A percentile compares a stretch with the other conserved stretches of the same genome.
These are phyloP conservation scores for Pseudonectria buxi DNA, from an alignment of 2,329 filamentous ascomycete genomes.

Conservation along the genomic window DNA sequence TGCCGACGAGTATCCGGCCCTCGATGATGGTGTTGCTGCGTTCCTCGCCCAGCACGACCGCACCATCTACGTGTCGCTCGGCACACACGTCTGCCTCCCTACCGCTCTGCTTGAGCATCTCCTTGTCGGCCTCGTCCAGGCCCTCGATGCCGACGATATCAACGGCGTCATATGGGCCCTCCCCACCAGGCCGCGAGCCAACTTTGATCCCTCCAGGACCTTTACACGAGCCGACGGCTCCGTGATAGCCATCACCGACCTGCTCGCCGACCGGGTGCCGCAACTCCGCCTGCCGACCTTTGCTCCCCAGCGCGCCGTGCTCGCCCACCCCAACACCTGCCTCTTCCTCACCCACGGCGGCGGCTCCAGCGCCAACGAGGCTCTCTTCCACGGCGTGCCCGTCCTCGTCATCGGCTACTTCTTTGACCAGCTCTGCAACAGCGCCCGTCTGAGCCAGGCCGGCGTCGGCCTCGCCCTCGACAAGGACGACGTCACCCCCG, in stretches of 20 bases:
- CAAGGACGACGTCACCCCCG: constrained; percentile 29
- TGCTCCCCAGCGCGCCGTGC: constrained; percentile 34
- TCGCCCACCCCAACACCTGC: constrained; percentile 26
- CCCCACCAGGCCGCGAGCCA: constrained; percentile 16
- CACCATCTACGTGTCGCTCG: constrained; percentile 35
- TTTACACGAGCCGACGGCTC: constrained; percentile 9
- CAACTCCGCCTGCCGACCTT: constrained; percentile 28
- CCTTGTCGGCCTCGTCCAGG: constrained; percentile 23
- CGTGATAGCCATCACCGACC: constrained; percentile 2
- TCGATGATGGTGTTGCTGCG: constrained; percentile 17
- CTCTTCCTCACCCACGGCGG: constrained; percentile 38
- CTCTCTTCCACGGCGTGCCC: constrained; percentile 31
- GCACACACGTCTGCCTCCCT: constrained; percentile 33
- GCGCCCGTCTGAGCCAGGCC: constrained; percentile 25
- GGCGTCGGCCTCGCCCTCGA: constrained; percentile 31
- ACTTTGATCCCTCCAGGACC: constrained; percentile 13
- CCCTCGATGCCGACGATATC: constrained; percentile 21
- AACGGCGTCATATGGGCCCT: constrained; percentile 36
- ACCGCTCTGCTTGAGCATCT: constrained; percentile 25
- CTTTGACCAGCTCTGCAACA: constrained; percentile 36
- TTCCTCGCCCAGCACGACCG: constrained; percentile 27
- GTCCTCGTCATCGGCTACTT: constrained; percentile 32
- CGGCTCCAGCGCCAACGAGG: constrained; percentile 35
- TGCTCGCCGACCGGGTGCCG: constrained; percentile 24
- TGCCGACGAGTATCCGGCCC: constrained; percentile 24